These are phyloP conservation scores for Boletus eberwhitei DNA, from an alignment of 768 basidiomycete species.

Conservation along the genomic window DNA sequence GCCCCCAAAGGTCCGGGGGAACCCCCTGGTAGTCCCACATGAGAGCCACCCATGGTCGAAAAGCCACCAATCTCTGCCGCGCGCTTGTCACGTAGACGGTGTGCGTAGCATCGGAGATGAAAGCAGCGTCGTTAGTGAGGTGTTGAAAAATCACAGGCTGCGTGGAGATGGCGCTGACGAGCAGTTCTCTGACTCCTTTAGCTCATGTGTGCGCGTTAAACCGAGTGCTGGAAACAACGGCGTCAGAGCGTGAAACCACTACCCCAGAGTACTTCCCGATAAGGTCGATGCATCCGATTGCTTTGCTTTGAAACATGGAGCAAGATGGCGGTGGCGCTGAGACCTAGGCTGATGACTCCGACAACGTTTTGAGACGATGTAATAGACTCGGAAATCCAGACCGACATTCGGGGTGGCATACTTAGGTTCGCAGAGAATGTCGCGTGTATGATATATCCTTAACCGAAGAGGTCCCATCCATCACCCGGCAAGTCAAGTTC, in stretches of 20 bases:
- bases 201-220: neutral
- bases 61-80: neutral
- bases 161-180: neutral
- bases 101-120: constrained; percentile 22
- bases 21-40: constrained; percentile 16
- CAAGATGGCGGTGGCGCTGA: neutral
- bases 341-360: neutral
- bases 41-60: neutral
- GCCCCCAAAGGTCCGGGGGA: constrained; percentile 4
- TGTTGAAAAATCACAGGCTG: neutral
- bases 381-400: neutral
- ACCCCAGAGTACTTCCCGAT: constrained; percentile 1
- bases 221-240: neutral
- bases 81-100: neutral
- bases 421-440: constrained; percentile 9
- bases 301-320: neutral
- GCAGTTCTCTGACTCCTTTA: neutral
- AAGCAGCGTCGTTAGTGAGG: constrained; percentile 2
- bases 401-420: constrained; percentile 1
- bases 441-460: neutral
- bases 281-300: neutral
- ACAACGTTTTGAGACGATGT: neutral
- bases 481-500: neutral
- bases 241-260: neutral
- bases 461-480: neutral